Conservation (phyloP, 2,329 filamentous ascomycete species). For the Fusarium redolens region DNA sequence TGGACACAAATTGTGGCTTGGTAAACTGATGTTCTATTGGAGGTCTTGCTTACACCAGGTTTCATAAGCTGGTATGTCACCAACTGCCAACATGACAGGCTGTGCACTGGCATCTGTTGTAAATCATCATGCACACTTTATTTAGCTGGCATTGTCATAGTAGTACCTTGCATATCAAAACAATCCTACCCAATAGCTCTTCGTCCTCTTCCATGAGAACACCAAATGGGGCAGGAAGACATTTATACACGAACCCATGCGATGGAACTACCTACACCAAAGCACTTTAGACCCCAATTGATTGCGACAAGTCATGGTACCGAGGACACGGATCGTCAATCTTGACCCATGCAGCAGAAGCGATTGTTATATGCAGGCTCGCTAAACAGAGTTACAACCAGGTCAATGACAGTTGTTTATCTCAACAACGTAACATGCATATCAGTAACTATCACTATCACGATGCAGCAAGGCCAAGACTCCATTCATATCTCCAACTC, state of each 20-base stretch:
- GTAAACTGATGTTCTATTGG: neutral
- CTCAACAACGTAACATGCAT: neutral
- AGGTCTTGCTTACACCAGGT: neutral
- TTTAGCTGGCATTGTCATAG: neutral
- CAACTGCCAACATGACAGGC: neutral
- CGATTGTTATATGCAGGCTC: constrained; percentile 6
- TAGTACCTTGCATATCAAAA: neutral
- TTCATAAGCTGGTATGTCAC: neutral
- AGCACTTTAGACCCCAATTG: too few species aligned
- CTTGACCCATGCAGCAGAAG: neutral
- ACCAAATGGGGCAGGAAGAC: too few species aligned
- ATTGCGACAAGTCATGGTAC: neutral
- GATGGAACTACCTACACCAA: neutral
- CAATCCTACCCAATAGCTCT: neutral
- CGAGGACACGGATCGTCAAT: neutral
- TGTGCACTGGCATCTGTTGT: neutral
- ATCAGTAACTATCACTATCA: neutral
- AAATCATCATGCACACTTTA: neutral
- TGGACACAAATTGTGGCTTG: neutral
- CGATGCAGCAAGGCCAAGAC: neutral
- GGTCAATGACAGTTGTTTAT: constrained; percentile 4
- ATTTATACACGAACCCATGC: neutral
- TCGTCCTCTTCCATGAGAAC: neutral
- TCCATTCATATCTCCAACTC: constrained; percentile 4
- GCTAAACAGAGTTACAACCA: neutral